Evolutionary conservation across 306 rosid genomes (phyloP), one percentile per base, ranked within the genome.

Genomic region (Citrullus colocynthis): DNA sequence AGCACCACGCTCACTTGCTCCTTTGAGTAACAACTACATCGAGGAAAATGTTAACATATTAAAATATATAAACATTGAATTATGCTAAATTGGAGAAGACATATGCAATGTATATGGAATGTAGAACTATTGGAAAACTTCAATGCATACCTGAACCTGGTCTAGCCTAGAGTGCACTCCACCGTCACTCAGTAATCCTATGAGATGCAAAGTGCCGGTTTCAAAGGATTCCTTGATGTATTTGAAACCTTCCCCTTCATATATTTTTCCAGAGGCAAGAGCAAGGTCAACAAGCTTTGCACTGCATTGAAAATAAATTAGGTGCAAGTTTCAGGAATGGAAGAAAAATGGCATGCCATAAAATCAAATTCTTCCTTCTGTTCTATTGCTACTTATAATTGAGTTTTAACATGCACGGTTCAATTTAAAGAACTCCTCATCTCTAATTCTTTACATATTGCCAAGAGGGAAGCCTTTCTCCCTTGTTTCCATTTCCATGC

Each of bases 211-310:
- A 9, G 97, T 93, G 71, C 89, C 87, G 4, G 74, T 89, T 45
- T 75, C 88, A 55, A 94, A 91, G 59, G 80, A 79, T 85, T 89
- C 91, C 81, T 90, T 84, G 32, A 96, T 84, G 84, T 92, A 96
- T 57, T 90, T 88, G 80, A 92, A 96, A 60, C 99, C 99, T 72
- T 88, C 97, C 44, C 90, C 99, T 0, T 87, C 89, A 18, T 52
- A 96, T 51, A 96, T 85, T 76, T 93, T 96, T 76, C 97, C 99
- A 58, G 96, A 78, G 59, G 82, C 99, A 84, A 96, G 98, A 66
- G 98, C 99, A 65, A 28, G 57, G 84, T 96, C 98, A 58, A 96
- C 99, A 79, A 96, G 98, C 94, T 96, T 96, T 10, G 99, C 99
- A 72, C 96, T 90, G 81, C 28, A 86, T 67, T 58, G 60, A 77